Base-by-base conservation (phyloP, 2,329 filamentous ascomycete species). In the Amauroascus verrucosus region DNA sequence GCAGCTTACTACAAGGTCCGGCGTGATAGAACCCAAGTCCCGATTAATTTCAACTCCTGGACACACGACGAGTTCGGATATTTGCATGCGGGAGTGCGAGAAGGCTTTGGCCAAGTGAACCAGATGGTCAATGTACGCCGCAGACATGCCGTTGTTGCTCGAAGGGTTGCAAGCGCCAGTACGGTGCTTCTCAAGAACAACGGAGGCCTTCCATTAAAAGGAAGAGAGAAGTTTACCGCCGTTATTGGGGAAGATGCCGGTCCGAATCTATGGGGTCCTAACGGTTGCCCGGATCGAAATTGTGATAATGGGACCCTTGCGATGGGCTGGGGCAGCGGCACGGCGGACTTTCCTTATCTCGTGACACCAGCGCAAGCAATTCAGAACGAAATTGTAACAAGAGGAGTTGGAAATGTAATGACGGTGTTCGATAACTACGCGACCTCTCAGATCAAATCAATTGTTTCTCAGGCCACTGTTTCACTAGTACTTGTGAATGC, bases 121-220 rank as follows among this genome's bases (percentile, higher is more conserved):
- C 77, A 82, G 61, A 87, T 90, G 59, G 80, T 95, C 22, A 83
- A 96, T 63, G 91, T 95, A n/a, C 86, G 83, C 51, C 78, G 71
- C 40, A 76, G 91, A 53, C 90, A 96, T 65, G 82, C 75, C 44
- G 65, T 71, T 20, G 71, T 88, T 49, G 91, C 95, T 58, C 83
- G 89, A 32, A 79, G 88, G 59, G 78, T 87, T 50, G 89, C 81
- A 13, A 84, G 85, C 48, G 85, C 86, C 67, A 88, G 86, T 14
- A 89, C 85, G 1, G 89, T 98, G 6, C 75, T 98, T 9, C 75
- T 98, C 59, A 98, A 97, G 78, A 96, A 97, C 70, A 75, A 75
- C 2, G 82, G 83, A 13, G 76, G 77, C 1, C 74, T 97, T 30
- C 90, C 91, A 0, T 76, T 96, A n/a, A 83, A 81, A 55, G 70